Base-by-base conservation (phyloP, 2,329 filamentous ascomycete genomes). In the Pseudogymnoascus sp. region DNA sequence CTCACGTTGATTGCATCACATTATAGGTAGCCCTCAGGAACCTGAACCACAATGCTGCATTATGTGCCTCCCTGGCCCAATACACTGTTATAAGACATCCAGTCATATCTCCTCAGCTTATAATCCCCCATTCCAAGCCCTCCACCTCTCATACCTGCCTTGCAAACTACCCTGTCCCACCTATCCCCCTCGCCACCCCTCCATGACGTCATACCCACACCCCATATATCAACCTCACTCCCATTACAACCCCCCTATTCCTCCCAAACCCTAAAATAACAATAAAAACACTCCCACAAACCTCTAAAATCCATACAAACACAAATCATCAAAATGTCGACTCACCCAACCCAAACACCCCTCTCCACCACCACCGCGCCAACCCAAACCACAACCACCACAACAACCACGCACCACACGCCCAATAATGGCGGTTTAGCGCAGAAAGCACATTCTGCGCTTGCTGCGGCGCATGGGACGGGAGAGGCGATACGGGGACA, bases 401-500 rank as follows among this genome's bases (percentile, higher is more conserved):
- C 61, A 15, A 40, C 31, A 28, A 60, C 57, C 28, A 53, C 61
- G 1, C 23, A n/a, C 23, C 38, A 47, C 42, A 13, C 40, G 6
- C 19, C 38, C 23, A 28, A 40, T 7, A 47, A 40, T 4, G 42
- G 23, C 13, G 61, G 61, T 5, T n/a, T 50, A 31, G n/a, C 26
- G 7, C 23, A 53, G 3, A 23, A 35, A 10, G 31, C 33, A n/a
- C 23, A 1, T 50, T 67, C 59, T 19, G 33, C 65, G 6, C n/a
- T 67, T 2, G 67, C 67, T 4, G 64, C 60, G 9, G 64, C 66
- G 3, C 65, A 69, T 42, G 66, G 69, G 1, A 62, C 60, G 15
- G 69, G 68, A 3, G 68, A 69, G 63, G 65, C 65, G 28, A 5
- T 69, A 6, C 33, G 67, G 8, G 68, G 68, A 2, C 65, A 66